These are phyloP conservation scores for Mucor racemosus DNA, from an alignment of 371 early-diverging fungal species.

Conservation along the genomic window DNA sequence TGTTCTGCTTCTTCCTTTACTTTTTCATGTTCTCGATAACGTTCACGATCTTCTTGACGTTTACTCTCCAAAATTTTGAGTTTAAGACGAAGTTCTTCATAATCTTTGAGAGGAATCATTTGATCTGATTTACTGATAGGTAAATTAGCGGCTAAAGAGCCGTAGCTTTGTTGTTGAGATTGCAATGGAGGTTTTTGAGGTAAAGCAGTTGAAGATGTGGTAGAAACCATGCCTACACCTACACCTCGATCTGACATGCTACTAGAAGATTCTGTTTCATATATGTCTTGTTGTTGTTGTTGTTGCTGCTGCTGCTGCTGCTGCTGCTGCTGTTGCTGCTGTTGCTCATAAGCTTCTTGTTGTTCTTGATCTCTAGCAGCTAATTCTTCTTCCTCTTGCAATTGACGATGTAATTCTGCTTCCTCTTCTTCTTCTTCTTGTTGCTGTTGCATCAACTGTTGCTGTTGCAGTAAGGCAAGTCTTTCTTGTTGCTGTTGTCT, in stretches of 20 bases:
- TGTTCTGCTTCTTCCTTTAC: constrained; percentile 78
- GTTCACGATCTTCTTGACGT: constrained; percentile 82
- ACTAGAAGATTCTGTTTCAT: constrained; percentile 7
- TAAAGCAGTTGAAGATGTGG: constrained; percentile 19
- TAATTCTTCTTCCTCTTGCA: constrained; percentile 19
- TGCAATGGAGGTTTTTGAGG: constrained; percentile 16
- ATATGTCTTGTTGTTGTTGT: constrained; percentile 1
- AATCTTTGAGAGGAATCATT: constrained; percentile 68
- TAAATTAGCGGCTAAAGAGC: constrained; percentile 34
- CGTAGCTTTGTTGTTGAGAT: constrained; percentile 34
- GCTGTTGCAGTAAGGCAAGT: constrained; percentile 10
- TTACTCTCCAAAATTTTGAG: constrained; percentile 80
- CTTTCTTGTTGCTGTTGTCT: constrained; percentile 27
- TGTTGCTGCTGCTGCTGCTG: constrained; percentile 18
- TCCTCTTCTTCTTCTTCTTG: constrained; percentile 22
- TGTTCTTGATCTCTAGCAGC: constrained; percentile 15
- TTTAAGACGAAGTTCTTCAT: constrained; percentile 85
- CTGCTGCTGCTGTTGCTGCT: no score
- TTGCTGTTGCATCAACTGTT: constrained; percentile 13
- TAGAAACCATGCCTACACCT: constrained; percentile 7
- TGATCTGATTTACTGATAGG: constrained; percentile 48
- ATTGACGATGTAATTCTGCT: constrained; percentile 13
- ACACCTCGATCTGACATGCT: constrained; percentile 3
- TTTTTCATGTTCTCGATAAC: constrained; percentile 73
- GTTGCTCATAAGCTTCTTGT: constrained; percentile 12